Conservation (phyloP, 805 yeast species). For the Zygotorulaspora florentina region DNA sequence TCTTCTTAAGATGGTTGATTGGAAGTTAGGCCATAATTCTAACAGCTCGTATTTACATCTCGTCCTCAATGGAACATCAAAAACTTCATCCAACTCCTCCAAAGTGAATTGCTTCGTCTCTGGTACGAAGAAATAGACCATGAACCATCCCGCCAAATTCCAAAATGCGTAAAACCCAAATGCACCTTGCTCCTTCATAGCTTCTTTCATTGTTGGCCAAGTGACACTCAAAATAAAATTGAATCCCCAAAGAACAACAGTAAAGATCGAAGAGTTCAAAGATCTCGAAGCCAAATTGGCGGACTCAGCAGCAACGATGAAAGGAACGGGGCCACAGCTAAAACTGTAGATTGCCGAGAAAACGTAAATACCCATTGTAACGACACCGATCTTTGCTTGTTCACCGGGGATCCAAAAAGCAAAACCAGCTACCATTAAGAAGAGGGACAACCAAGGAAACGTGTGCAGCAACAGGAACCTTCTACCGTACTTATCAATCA, state of each 20-base stretch:
- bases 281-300: constrained; percentile 77
- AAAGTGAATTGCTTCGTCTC: constrained; percentile 63
- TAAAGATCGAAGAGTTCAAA: constrained; percentile 74
- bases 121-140: constrained; percentile 67
- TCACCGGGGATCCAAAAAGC: constrained; percentile 63
- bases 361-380: constrained; percentile 68
- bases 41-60: constrained; percentile 50
- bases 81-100: constrained; percentile 70
- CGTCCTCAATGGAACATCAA: constrained; percentile 51
- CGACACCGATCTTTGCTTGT: constrained; percentile 58
- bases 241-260: constrained; percentile 72
- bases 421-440: constrained; percentile 59
- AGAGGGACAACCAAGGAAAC: constrained; percentile 61
- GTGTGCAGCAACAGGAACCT: constrained; percentile 53
- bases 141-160: constrained; percentile 66
- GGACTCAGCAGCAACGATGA: constrained; percentile 83
- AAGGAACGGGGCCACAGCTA: constrained; percentile 88
- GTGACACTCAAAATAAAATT: constrained; percentile 67
- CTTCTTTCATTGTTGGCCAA: constrained; percentile 67
- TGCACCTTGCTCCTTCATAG: constrained; percentile 77
- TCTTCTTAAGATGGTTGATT: constrained; percentile 44
- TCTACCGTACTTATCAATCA: constrained; percentile 76
- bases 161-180: constrained; percentile 87
- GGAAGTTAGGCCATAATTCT: constrained; percentile 41
- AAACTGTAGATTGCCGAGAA: constrained; percentile 72